A percentile compares a stretch with the other conserved stretches of the same genome.
Evolutionary conservation across 495 filamentous ascomycete species (phyloP).

Genomic region (Lasiosphaeria ovina): DNA sequence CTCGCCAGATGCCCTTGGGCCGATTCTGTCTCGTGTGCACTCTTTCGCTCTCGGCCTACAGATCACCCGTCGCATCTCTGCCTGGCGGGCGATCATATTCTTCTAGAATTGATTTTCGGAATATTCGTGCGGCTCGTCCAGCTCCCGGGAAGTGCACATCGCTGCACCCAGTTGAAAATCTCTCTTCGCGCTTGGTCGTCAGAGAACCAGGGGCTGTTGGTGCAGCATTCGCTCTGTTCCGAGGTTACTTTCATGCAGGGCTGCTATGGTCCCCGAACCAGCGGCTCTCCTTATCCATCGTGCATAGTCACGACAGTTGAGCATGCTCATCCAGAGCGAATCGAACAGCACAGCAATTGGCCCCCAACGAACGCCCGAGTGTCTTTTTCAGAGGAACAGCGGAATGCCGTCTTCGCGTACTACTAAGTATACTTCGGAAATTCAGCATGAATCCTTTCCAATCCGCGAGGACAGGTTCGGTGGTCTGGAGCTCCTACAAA

Average conservation of each 20-base stretch:
- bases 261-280: neutral
- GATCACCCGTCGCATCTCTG: neutral
- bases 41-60: neutral
- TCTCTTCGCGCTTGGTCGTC: neutral
- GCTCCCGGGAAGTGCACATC: neutral
- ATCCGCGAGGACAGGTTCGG: too few species aligned
- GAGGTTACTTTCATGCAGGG: neutral
- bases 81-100: neutral
- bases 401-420: neutral
- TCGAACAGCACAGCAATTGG: neutral
- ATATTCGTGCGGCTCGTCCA: slow-evolving; percentile 1
- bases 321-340: too few species aligned
- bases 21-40: too few species aligned
- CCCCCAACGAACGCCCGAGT: neutral
- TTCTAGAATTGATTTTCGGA: neutral
- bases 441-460: neutral
- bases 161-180: neutral
- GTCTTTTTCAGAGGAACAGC: neutral
- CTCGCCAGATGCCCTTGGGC: too few species aligned
- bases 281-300: neutral
- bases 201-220: neutral
- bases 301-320: too few species aligned
- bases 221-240: neutral
- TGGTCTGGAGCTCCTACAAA: too few species aligned
- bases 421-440: neutral